Evolutionary conservation across 305 asterid species (phyloP), one percentile per base, ranked within the genome.

Genomic region (Fraxinus angustifolia): DNA sequence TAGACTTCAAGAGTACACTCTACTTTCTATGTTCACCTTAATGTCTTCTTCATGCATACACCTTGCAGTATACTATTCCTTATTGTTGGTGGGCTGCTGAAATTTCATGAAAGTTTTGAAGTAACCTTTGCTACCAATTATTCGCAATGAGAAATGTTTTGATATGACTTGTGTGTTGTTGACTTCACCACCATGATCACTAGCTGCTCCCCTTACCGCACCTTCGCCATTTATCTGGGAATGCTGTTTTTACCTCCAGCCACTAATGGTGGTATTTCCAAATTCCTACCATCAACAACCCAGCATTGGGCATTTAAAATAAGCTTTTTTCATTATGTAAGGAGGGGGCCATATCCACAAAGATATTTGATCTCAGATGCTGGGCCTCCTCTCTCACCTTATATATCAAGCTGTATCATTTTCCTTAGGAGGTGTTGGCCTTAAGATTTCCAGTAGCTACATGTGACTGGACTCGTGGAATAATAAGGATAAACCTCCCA

Each of bases 131-230:
- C 16, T 23, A n/a, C 8, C 79, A 28, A 65, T 67, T 26, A 26
- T 76, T 5, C 65, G 67, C 79, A 58, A 73, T 71, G 30, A 58
- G 72, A 81, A 77, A 81, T 23, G 70, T 31, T 40, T 4, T 28
- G 2, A 50, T 50, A 16, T 16, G 60, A 50, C 60, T 50, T 16
- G 7, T 48, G 17, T 48, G 1, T 50, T 50, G 60, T 50, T 14
- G n/a, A 77, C 76, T 62, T 84, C 79, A 17, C 38, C 72, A 74
- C 60, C 73, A 75, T 31, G 28, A 33, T 75, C 67, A 76, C 76
- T 75, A 77, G 35, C 48, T 23, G 34, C 36, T 67, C 36, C 8
- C 60, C 35, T 11, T 67, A 28, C 34, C 65, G 21, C 36, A 67
- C 73, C 19, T 26, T 19, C 36, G 1, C 23, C n/a, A 67, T 26